Evolutionary conservation across 306 rosid genomes (phyloP), one percentile per base, ranked within the genome.

Genomic region (Lathyrus tuberosus): DNA sequence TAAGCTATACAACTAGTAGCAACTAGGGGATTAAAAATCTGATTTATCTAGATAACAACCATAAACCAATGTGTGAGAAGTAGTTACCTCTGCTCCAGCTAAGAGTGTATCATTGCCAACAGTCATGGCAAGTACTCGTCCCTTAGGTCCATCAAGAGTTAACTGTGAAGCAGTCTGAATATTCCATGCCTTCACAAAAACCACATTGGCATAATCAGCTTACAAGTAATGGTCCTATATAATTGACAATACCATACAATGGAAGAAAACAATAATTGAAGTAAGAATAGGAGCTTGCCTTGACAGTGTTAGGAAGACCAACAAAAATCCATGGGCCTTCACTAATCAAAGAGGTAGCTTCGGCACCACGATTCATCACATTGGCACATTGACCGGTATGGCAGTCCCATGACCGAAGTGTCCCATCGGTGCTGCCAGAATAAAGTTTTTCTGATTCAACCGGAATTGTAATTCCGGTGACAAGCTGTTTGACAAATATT

Each of bases 111-210:
- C 71, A 1, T 78, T 58, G 31, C 57, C 78, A 56, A 74, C 74
- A 63, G 5, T 64, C 87, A 88, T 67, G 14, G 84, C 53, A 58
- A 64, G 46, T 22, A 78, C 79, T 64, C 20, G 77, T 2, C 85
- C 85, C 57, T 40, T 47, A 4, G 84, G 89, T 49, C 87, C 87
- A 47, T 73, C 41, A 2, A 86, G 82, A 67, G 37, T 67, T 41
- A 62, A 75, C 18, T 67, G 79, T 0, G 73, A 56, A 58, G 38
- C 24, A 22, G 66, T 70, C 12, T 76, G 52, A 48, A 33, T 78
- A 75, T 88, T 82, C 79, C 84, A 84, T 13, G 85, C 87, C 91
- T 85, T 40, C 72, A 79, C 20, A 59, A 76, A 13, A 54, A 48
- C 22, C 43, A 60, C 18, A 11, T 42, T 16, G 46, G 65, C 18